phyloP scores from a whole-genome alignment of 2,329 filamentous ascomycete genomes.

The Trichophyton simii region DNA sequence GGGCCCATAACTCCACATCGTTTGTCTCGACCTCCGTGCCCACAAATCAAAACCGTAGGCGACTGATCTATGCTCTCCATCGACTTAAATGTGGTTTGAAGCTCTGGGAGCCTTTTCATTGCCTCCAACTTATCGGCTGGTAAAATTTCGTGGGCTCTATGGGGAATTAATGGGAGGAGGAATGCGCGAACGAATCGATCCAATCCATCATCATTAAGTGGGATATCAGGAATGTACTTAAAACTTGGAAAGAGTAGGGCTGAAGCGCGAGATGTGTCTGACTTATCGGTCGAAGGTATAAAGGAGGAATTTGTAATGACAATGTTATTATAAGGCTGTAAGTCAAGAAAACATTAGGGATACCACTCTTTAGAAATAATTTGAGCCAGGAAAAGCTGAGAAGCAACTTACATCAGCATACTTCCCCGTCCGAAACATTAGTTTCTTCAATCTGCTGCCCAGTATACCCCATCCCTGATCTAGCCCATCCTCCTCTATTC shows the following conservation, averaged over 20 bases:
- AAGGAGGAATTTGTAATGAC: slow-evolving; percentile 68
- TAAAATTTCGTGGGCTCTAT: slow-evolving; percentile 23
- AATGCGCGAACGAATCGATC: slow-evolving; percentile 35
- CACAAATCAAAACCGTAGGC: slow-evolving; percentile 63
- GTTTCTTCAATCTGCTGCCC: slow-evolving; percentile 54
- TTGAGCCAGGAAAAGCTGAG: not conserved
- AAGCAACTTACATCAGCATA: slow-evolving; percentile 50
- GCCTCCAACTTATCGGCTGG: slow-evolving; percentile 19
- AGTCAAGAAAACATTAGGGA: slow-evolving; percentile 3
- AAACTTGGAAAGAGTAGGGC: slow-evolving; percentile 74
- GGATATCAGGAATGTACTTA: slow-evolving; percentile 62
- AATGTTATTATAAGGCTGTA: slow-evolving; percentile 70
- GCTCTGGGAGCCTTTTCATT: slow-evolving; percentile 38
- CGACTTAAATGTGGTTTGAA: slow-evolving; percentile 42
- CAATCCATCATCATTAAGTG: slow-evolving; percentile 45
- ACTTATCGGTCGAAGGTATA: slow-evolving; percentile 35
- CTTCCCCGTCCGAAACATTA: slow-evolving; percentile 53
- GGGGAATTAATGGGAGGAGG: slow-evolving; percentile 27
- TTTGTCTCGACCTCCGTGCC: slow-evolving; percentile 68
- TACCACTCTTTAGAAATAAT: not conserved
- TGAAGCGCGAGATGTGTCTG: slow-evolving; percentile 32
- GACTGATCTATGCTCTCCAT: slow-evolving; percentile 51
- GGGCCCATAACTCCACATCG: slow-evolving; percentile 75
- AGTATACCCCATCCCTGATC: slow-evolving; percentile 34
- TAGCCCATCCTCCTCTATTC: slow-evolving; percentile 67